Percentiles rank a stretch among this genome's conserved stretches.
Conservation (phyloP, 1,284 basidiomycete genomes). For the Papiliotrema nemorosa region DNA sequence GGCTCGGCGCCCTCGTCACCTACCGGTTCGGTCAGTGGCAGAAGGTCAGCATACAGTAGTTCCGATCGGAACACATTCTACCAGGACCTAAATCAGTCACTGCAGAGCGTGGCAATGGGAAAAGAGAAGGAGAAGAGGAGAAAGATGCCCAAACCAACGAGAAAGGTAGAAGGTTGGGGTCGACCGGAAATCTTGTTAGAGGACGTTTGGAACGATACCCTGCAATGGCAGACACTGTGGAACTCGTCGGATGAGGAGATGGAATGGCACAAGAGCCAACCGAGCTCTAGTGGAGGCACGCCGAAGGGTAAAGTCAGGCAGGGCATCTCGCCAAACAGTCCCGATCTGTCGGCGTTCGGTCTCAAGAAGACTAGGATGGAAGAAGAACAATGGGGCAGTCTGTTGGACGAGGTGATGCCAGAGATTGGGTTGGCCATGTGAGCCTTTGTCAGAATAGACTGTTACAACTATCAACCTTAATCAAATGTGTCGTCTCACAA, state of each 20-base stretch:
- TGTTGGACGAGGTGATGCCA: not conserved
- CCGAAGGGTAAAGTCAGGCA: not conserved
- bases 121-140: not conserved
- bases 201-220: not conserved
- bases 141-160: not conserved
- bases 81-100: not conserved
- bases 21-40: constrained; percentile 2
- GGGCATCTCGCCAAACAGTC: not conserved
- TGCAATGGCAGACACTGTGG: not conserved
- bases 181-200: constrained; percentile 4
- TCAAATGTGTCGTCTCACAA: too few species aligned
- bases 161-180: constrained; percentile 5
- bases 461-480: too few species aligned
- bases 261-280: not conserved
- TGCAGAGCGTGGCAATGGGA: not conserved
- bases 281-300: not conserved
- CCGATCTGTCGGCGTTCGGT: not conserved
- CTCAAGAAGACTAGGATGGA: not conserved
- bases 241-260: not conserved
- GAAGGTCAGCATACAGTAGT: not conserved
- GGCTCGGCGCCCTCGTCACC: constrained; percentile 3
- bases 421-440: not conserved
- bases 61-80: not conserved
- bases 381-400: not conserved
- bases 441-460: too few species aligned